Conservation (phyloP, 768 basidiomycete species). For the Boletus barrowsii region DNA sequence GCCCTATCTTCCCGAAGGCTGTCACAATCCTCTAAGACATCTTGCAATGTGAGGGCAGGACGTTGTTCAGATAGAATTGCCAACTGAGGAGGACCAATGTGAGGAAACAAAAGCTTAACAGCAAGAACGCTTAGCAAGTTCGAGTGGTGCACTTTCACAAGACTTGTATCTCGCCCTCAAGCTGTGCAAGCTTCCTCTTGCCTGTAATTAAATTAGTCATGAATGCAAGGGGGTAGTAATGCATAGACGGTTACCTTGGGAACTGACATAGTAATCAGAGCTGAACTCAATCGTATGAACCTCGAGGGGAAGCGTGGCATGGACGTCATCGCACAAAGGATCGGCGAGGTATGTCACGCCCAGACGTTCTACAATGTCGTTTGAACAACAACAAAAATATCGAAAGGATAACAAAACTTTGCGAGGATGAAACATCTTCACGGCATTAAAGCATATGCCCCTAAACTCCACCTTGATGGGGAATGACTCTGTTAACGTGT, state of each 20-base stretch:
- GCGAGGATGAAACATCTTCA: conserved; percentile 69
- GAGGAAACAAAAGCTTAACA: conserved; percentile 57
- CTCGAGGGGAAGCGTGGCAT: conserved; percentile 60
- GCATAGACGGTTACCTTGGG: conserved; percentile 44
- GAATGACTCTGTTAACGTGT: conserved; percentile 63
- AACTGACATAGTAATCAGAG: conserved; percentile 63
- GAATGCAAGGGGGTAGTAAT: not conserved
- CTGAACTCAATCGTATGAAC: conserved; percentile 65
- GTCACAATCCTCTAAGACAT: conserved; percentile 75
- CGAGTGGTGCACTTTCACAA: conserved; percentile 56
- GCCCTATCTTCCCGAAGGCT: conserved; percentile 71
- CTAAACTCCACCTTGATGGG: conserved; percentile 52
- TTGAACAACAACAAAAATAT: not conserved
- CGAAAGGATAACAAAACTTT: conserved; percentile 43
- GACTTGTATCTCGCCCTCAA: conserved; percentile 63
- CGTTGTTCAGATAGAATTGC: conserved; percentile 70
- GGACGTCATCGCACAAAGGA: conserved; percentile 65
- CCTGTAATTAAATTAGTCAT: conserved; percentile 33
- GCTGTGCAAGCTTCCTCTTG: conserved; percentile 63
- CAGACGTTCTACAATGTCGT: conserved; percentile 45
- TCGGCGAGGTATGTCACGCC: conserved; percentile 72
- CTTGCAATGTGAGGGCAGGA: conserved; percentile 62
- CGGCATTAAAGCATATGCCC: conserved; percentile 58
- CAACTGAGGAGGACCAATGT: conserved; percentile 51
- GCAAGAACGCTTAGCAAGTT: conserved; percentile 69